A percentile compares a stretch with the other conserved stretches of the same genome.
Evolutionary conservation across 805 yeast species (phyloP).

Genomic region (Brettanomyces anomalus): DNA sequence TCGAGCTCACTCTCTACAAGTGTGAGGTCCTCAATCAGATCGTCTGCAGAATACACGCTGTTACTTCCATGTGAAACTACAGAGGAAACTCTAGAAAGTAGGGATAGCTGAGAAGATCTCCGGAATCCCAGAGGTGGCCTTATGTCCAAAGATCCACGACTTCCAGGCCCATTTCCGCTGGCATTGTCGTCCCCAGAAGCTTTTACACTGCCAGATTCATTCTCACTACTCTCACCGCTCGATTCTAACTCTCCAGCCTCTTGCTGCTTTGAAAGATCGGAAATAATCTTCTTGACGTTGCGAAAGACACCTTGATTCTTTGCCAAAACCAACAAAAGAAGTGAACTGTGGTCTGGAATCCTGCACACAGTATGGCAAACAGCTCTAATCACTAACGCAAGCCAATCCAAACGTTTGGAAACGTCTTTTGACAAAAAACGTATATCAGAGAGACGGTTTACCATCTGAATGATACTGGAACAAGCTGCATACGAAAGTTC

Average conservation of each 20-base stretch:
- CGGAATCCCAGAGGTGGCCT: not conserved
- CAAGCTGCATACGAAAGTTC: slow-evolving; percentile 48
- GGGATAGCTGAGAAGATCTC: slow-evolving; percentile 4
- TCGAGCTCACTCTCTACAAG: slow-evolving; percentile 6
- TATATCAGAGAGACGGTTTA: slow-evolving; percentile 29
- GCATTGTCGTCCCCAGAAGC: not conserved
- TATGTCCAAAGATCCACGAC: not conserved
- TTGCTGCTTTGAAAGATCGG: slow-evolving; percentile 14
- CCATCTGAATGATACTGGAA: slow-evolving; percentile 33
- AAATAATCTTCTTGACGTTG: slow-evolving; percentile 27
- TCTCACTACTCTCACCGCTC: not conserved
- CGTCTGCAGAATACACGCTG: slow-evolving; percentile 9
- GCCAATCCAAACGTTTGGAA: slow-evolving; percentile 34
- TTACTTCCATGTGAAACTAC: not conserved
- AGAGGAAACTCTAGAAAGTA: slow-evolving; percentile 4
- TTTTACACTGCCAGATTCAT: not conserved
- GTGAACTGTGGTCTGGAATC: slow-evolving; percentile 41
- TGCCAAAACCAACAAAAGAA: slow-evolving; percentile 41
- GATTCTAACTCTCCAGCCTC: slow-evolving; percentile 3
- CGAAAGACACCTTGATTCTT: slow-evolving; percentile 32
- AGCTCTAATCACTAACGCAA: slow-evolving; percentile 52
- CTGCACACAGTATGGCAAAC: slow-evolving; percentile 44
- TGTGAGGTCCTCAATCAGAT: slow-evolving; percentile 6
- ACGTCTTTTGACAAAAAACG: slow-evolving; percentile 27
- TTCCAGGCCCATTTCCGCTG: not conserved